Conservation (phyloP, 495 filamentous ascomycete species). For the Pyronema omphalodes region DNA sequence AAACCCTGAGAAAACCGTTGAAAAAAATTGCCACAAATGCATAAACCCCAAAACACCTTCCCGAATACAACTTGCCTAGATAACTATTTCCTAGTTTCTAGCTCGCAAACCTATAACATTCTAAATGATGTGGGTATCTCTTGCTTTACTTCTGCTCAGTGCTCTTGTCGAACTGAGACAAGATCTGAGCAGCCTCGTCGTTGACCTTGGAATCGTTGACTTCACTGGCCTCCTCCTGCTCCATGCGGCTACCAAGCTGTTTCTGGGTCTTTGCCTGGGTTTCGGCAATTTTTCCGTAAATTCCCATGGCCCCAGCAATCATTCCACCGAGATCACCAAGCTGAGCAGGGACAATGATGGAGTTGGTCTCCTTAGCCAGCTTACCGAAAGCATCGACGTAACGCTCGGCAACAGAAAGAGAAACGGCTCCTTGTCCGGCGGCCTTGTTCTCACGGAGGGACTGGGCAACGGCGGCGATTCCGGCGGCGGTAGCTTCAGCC, state of each 20-base stretch:
- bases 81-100: too few relatives aligned
- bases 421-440: constrained; percentile 62
- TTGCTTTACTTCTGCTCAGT: not conserved
- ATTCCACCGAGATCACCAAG: constrained; percentile 92
- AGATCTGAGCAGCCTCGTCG: not conserved
- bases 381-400: constrained; percentile 92
- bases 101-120: too few relatives aligned
- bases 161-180: constrained; percentile 1
- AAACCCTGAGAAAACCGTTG: too few relatives aligned
- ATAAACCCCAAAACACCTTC: too few relatives aligned
- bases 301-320: constrained; percentile 90
- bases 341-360: constrained; percentile 88
- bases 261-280: constrained; percentile 73
- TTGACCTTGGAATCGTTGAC: not conserved
- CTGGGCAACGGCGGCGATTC: constrained; percentile 68
- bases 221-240: not conserved
- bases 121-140: too few relatives aligned
- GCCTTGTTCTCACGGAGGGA: constrained; percentile 51
- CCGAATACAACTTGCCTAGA: too few relatives aligned
- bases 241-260: constrained; percentile 19
- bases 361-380: constrained; percentile 81
- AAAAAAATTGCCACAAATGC: too few relatives aligned
- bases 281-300: constrained; percentile 84
- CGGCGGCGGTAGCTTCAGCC: constrained; percentile 67
- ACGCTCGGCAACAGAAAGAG: constrained; percentile 82